Percentiles rank a stretch among this genome's conserved stretches.
These are phyloP conservation scores for Jatropha podagrica DNA, from an alignment of 441 rosid genomes.

Conservation along the genomic window DNA sequence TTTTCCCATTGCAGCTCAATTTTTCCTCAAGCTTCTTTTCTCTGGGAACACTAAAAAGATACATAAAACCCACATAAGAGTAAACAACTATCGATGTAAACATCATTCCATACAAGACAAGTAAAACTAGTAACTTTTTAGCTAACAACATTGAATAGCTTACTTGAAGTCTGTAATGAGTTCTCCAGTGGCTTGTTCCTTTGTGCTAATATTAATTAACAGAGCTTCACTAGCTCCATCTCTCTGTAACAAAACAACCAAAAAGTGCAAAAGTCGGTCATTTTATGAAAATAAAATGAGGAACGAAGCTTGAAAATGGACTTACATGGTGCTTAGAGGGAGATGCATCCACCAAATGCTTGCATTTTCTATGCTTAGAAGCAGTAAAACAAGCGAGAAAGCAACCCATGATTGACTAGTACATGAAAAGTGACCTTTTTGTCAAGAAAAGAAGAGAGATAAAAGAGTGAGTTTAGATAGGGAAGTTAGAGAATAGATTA, in stretches of 20 bases:
- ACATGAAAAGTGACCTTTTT: constrained; percentile 13
- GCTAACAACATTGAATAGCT: constrained; percentile 11
- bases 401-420: constrained; percentile 38
- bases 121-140: constrained; percentile 2
- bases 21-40: constrained; percentile 42
- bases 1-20: constrained; percentile 36
- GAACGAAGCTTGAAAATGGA: constrained; percentile 12
- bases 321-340: constrained; percentile 27
- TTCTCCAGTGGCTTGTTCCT: constrained; percentile 23
- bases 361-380: constrained; percentile 35
- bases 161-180: constrained; percentile 30
- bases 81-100: background rate
- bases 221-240: constrained; percentile 26
- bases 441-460: background rate
- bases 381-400: constrained; percentile 41
- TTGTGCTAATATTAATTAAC: constrained; percentile 1
- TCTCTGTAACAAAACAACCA: constrained; percentile 24
- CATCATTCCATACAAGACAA: background rate
- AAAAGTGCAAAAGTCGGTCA: background rate
- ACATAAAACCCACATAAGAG: background rate
- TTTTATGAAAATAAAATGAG: background rate
- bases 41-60: background rate
- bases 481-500: background rate
- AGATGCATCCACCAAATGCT: constrained; percentile 27
- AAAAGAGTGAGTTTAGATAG: background rate